These are phyloP conservation scores for Penicillium maclennaniae DNA, from an alignment of 495 filamentous ascomycete genomes.

Conservation along the genomic window DNA sequence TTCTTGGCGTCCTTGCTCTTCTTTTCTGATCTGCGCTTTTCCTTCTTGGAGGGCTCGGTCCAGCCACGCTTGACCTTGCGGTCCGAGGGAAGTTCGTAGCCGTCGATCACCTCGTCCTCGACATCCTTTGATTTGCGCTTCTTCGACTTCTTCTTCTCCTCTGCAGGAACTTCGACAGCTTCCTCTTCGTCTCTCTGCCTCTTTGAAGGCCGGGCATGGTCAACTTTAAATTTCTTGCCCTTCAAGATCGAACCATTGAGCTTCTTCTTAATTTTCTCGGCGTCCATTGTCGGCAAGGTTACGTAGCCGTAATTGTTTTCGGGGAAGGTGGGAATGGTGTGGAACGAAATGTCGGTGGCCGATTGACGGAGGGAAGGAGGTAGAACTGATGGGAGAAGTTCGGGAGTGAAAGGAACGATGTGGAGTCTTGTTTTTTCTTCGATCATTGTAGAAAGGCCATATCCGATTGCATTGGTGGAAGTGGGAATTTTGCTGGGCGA, in stretches of 20 bases:
- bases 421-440: conserved; percentile 61
- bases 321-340: conserved; percentile 77
- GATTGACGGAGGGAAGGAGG: conserved; percentile 60
- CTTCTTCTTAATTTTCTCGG: conserved; percentile 85
- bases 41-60: conserved; percentile 64
- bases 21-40: conserved; percentile 43
- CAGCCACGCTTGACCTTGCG: conserved; percentile 87
- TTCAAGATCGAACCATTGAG: conserved; percentile 85
- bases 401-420: conserved; percentile 75
- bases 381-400: conserved; percentile 64
- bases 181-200: conserved; percentile 36
- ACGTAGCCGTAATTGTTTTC: conserved; percentile 88
- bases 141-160: conserved; percentile 46
- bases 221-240: conserved; percentile 78
- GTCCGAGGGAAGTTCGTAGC: conserved; percentile 65
- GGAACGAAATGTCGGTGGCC: conserved; percentile 81
- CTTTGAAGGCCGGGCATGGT: conserved; percentile 66
- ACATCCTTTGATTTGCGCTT: conserved; percentile 62
- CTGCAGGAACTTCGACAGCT: conserved; percentile 13
- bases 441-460: conserved; percentile 21
- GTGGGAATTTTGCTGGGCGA: too few species aligned
- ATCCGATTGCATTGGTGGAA: neutral
- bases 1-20: conserved; percentile 51
- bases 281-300: conserved; percentile 73
- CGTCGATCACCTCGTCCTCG: conserved; percentile 60